These are phyloP conservation scores for Ophiocordyceps sinensis DNA, from an alignment of 2,329 filamentous ascomycete genomes.

Conservation along the genomic window DNA sequence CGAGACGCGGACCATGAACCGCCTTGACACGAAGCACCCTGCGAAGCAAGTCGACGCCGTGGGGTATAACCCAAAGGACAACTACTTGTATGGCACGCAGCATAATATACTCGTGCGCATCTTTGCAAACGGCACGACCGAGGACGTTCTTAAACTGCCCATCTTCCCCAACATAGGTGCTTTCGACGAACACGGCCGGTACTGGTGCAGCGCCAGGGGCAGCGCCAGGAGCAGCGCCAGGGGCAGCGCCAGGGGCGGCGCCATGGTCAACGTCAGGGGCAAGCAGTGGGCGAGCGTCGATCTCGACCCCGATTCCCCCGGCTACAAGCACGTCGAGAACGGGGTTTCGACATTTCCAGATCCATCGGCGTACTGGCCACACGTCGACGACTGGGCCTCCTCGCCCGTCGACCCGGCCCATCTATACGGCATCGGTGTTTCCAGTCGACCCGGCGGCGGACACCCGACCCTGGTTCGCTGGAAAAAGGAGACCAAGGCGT, in stretches of 20 bases:
- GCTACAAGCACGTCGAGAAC: background rate
- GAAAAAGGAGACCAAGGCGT: background rate
- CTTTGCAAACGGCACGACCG: background rate
- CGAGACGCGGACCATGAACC: background rate
- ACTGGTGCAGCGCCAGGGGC: slow-evolving; percentile 2
- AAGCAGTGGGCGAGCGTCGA: slow-evolving; percentile 1
- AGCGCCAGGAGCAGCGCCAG: too few species aligned
- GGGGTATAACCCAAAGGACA: slow-evolving; percentile 2
- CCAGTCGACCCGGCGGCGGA: background rate
- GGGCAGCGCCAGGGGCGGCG: too few species aligned
- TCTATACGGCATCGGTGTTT: slow-evolving; percentile 1
- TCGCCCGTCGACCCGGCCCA: background rate
- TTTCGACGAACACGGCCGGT: slow-evolving; percentile 1
- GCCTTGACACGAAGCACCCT: background rate
- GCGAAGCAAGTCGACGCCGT: background rate
- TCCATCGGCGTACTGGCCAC: too few species aligned
- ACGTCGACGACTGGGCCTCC: slow-evolving; percentile 1
- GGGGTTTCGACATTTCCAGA: too few species aligned
- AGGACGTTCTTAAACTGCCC: background rate
- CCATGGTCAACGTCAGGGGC: too few species aligned
- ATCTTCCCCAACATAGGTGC: slow-evolving; percentile 1
- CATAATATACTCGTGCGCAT: background rate
- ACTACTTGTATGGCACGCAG: slow-evolving; percentile 1
- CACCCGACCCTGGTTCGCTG: background rate
- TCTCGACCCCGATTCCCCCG: background rate